Evolutionary conservation across 345 rosid genomes (phyloP).

Genomic region (Dimocarpus longan): DNA sequence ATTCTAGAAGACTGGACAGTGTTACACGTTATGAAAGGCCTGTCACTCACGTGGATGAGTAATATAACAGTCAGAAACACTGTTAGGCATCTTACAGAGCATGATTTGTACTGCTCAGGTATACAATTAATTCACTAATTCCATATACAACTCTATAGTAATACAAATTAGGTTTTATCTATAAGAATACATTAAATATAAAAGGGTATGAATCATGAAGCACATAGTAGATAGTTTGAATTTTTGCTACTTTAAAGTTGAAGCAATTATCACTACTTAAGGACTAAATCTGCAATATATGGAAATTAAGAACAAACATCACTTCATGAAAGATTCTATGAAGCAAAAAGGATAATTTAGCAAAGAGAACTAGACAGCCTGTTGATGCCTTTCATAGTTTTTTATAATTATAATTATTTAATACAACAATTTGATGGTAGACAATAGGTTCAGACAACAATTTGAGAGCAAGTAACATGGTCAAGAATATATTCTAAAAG

Average conservation of each 20-base stretch:
- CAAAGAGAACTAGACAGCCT: not conserved
- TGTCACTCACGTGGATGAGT: not conserved
- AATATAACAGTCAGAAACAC: not conserved
- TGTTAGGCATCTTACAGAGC: not conserved
- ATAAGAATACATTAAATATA: not conserved
- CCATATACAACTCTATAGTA: not conserved
- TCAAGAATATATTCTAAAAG: conserved; percentile 6
- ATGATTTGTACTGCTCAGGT: not conserved
- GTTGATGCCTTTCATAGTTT: not conserved
- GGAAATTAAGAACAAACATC: conserved; percentile 7
- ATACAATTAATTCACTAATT: not conserved
- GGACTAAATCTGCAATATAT: not conserved
- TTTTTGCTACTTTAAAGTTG: not conserved
- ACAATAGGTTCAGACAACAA: not conserved
- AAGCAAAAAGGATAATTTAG: not conserved
- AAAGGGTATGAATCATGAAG: not conserved
- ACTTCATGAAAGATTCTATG: not conserved
- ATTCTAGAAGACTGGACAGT: conserved; percentile 19
- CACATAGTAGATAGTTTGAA: not conserved
- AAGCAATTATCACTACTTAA: not conserved
- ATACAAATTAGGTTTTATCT: not conserved
- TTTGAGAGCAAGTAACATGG: not conserved
- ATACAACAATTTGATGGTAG: not conserved
- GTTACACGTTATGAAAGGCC: not conserved
- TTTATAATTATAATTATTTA: not conserved